Conservation (phyloP, 768 basidiomycete genomes). For the Tricholomella constricta region DNA sequence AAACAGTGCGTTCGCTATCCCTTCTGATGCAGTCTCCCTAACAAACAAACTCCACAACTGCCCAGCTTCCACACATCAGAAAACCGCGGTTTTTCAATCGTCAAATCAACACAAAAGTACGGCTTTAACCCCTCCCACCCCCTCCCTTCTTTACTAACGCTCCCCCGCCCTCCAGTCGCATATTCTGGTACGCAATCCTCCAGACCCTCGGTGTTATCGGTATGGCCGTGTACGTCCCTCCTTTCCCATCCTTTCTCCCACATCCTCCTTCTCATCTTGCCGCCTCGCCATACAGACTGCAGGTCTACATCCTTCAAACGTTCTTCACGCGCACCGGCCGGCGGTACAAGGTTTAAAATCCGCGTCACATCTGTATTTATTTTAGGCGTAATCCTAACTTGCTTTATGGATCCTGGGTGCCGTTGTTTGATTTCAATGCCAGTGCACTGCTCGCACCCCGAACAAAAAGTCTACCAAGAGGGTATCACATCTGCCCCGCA, state of each 20-base stretch:
- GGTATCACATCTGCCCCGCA: too few relatives aligned
- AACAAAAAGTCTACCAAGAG: too few relatives aligned
- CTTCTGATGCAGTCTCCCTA: neutral
- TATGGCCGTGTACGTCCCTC: constrained; percentile 79
- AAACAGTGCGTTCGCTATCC: constrained; percentile 70
- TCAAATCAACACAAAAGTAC: constrained; percentile 87
- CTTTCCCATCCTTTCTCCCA: neutral
- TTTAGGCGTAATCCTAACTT: constrained; percentile 3
- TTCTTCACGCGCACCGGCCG: constrained; percentile 96
- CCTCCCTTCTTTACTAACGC: neutral
- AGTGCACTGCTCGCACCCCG: too few relatives aligned
- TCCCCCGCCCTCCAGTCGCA: constrained; percentile 50
- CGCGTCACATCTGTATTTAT: constrained; percentile 8
- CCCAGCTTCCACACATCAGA: constrained; percentile 91
- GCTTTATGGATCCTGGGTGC: too few relatives aligned
- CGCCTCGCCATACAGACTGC: constrained; percentile 52
- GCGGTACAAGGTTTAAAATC: constrained; percentile 76
- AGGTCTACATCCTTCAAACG: constrained; percentile 91
- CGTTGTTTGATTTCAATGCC: too few relatives aligned
- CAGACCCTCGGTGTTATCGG: constrained; percentile 78
- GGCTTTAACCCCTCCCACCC: constrained; percentile 12
- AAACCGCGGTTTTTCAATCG: constrained; percentile 90
- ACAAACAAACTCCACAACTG: too few relatives aligned
- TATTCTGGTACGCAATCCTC: constrained; percentile 92
- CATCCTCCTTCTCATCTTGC: neutral